phyloP scores from a whole-genome alignment of 2,329 filamentous ascomycete species.

The Emmonsia crescens region DNA sequence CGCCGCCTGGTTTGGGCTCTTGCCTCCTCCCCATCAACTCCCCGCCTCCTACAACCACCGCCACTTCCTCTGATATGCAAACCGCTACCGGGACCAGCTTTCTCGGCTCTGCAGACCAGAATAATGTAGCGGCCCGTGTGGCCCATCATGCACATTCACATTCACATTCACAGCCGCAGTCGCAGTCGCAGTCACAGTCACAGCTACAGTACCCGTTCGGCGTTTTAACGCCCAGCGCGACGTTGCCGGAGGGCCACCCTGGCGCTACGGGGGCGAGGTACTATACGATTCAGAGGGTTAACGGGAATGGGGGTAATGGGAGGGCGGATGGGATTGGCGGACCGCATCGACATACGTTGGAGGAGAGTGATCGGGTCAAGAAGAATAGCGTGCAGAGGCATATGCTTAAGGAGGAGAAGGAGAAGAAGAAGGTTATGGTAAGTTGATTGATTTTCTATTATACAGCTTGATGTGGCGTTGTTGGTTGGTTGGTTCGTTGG shows the following conservation, averaged over 20 bases:
- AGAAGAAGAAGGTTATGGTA: conserved; percentile 50
- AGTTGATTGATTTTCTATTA: conserved; percentile 21
- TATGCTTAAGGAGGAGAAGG: conserved; percentile 54
- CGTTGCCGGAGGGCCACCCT: conserved; percentile 35
- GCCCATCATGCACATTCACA: conserved; percentile 17
- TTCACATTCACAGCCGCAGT: conserved; percentile 8
- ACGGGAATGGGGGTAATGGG: conserved; percentile 63
- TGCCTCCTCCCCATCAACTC: conserved; percentile 17
- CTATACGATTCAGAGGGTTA: conserved; percentile 68
- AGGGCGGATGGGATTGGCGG: conserved; percentile 59
- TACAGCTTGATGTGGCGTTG: neutral
- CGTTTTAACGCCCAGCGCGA: conserved; percentile 32
- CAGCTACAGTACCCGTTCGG: conserved; percentile 25
- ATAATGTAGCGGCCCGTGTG: conserved; percentile 14
- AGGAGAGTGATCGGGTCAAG: conserved; percentile 67
- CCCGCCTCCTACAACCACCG: neutral
- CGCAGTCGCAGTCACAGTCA: conserved; percentile 7
- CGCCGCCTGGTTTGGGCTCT: conserved; percentile 20
- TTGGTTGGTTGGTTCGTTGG: neutral
- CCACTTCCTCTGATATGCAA: conserved; percentile 9
- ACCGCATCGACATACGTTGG: conserved; percentile 63
- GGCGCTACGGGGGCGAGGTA: conserved; percentile 45
- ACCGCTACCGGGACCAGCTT: neutral
- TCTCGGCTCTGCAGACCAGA: conserved; percentile 5
- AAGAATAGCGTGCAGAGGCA: conserved; percentile 65